Base-by-base conservation (phyloP, 2,329 filamentous ascomycete species). In the Pestalotiopsis sp. region DNA sequence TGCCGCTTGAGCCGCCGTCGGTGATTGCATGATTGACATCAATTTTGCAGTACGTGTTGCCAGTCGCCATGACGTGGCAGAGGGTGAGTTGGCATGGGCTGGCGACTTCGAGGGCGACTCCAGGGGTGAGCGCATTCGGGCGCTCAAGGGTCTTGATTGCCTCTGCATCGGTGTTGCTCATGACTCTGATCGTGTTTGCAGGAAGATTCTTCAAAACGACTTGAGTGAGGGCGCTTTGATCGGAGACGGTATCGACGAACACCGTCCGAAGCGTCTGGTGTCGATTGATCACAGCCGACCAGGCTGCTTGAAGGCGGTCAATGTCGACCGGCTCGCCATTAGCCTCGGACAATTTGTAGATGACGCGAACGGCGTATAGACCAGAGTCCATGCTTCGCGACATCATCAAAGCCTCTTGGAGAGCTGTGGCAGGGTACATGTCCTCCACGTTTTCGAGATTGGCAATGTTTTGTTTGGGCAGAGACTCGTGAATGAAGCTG, bases 371-470 rank as follows among this genome's bases (percentile, higher is more conserved):
- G 4, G 58, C 62, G 39, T 67, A 67, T 20, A 67, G 38, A 13
- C 39, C 65, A 17, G 68, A 52, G 25, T 68, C 62, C 13, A 68
- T 67, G 12, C 68, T 67, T 36, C 68, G 49, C 4, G 68, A 66
- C 63, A 66, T 56, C 79, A 89, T 84, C 2, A 89, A 80, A 1
- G 83, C 85, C 72, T 87, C 86, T 69, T 89, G 87, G 1, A 87
- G 77, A 0, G 86, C 82, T 0, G 85, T 86, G 76, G 85, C 87
- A 2, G 86, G 86, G 66, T 87, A 89, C 0, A 86, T 75, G 68
- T 89, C 86, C 63, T 87, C 83, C 4, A 66, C 63, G 4, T 38
- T 27, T 12, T 39, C 20, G 5, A 66, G 20, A 13, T 57, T 27
- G 11, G 25, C 23, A 38, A 66, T 66, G 4, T 67, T 72, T 11